Conservation (phyloP, 164 flowering plant genomes). For the Cinnamomum micranthum region DNA sequence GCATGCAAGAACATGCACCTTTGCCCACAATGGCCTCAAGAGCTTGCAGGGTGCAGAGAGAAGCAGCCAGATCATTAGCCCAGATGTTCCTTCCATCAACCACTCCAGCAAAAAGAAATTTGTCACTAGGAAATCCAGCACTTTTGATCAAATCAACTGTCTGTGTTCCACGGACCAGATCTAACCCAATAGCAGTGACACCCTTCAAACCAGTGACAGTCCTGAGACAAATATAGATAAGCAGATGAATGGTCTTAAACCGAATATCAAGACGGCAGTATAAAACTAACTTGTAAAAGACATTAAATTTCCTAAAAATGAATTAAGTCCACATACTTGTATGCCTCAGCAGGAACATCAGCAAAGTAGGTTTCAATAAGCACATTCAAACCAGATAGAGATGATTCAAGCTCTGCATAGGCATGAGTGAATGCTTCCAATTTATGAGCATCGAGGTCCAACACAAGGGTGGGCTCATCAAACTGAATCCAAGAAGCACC, state of each 20-base stretch:
- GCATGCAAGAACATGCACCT: conserved; percentile 35
- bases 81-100: conserved; percentile 98
- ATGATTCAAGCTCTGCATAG: conserved; percentile 51
- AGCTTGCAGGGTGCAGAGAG: conserved; percentile 46
- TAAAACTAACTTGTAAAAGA: neutral
- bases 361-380: conserved; percentile 64
- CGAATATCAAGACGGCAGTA: neutral
- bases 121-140: conserved; percentile 66
- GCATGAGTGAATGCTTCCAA: conserved; percentile 55
- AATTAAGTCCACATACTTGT: conserved; percentile 16
- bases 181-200: conserved; percentile 54
- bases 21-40: conserved; percentile 83
- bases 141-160: conserved; percentile 51
- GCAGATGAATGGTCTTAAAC: neutral
- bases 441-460: conserved; percentile 60
- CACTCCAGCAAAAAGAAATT: conserved; percentile 85
- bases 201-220: conserved; percentile 53
- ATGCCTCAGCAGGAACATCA: conserved; percentile 57
- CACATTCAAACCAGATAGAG: conserved; percentile 52
- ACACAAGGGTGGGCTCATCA: conserved; percentile 53
- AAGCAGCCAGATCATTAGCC: conserved; percentile 87
- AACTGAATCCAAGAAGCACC: conserved; percentile 76
- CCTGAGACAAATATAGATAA: neutral
- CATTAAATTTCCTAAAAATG: neutral
- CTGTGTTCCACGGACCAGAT: conserved; percentile 58